phyloP scores from a whole-genome alignment of 192 early-diverging fungal species.

The Thamnidium elegans region DNA sequence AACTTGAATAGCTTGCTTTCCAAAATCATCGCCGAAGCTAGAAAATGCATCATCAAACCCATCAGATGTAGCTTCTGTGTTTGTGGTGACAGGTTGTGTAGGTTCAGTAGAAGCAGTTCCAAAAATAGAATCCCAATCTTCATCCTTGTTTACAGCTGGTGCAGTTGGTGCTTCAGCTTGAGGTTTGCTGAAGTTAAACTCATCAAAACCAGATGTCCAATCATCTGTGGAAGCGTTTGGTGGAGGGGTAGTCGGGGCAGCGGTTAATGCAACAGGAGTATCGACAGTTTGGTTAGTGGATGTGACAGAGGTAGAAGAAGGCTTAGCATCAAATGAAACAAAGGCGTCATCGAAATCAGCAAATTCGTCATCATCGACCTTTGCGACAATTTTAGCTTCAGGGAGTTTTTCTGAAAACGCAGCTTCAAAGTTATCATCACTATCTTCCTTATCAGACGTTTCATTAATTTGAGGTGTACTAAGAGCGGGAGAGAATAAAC shows the following conservation, averaged over 20 bases:
- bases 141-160: not conserved
- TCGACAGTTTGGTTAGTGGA: not conserved
- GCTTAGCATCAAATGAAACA: slow-evolving; percentile 12
- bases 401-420: slow-evolving; percentile 15
- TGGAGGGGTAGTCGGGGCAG: not conserved
- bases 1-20: no score
- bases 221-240: no score
- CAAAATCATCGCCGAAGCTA: slow-evolving; percentile 11
- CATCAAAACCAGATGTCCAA: not conserved
- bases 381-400: slow-evolving; percentile 8
- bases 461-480: not conserved
- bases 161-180: not conserved
- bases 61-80: not conserved
- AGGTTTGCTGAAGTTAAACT: not conserved
- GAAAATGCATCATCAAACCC: slow-evolving; percentile 35
- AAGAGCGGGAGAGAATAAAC: not conserved
- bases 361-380: slow-evolving; percentile 16
- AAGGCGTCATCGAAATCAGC: slow-evolving; percentile 33
- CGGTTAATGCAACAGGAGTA: not conserved
- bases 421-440: slow-evolving; percentile 16
- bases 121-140: slow-evolving; percentile 32
- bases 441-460: slow-evolving; percentile 1
- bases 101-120: not conserved
- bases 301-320: not conserved
- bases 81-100: not conserved